Base-by-base conservation (phyloP, 192 early-diverging fungal species). In the Coemansia sp. region DNA sequence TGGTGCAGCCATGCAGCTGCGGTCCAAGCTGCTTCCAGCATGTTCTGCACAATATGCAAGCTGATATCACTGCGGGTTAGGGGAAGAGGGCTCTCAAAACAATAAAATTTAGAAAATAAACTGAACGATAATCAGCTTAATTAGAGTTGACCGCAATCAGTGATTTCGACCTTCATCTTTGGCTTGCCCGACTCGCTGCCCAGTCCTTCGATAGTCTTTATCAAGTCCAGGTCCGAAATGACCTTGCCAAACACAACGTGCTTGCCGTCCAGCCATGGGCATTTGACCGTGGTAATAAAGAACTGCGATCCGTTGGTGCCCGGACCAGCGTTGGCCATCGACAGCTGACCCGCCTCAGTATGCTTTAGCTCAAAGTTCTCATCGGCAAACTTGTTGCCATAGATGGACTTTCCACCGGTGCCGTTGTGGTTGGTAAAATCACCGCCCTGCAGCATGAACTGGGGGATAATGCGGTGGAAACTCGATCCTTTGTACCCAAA, bases 371-470 rank as follows among this genome's bases (percentile, higher is more conserved):
- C 51, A 70, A 93, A 93, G 76, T 88, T 87, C 66, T 93, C 91
- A 67, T 93, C 91, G 41, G 83, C 84, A 59, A 92, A 92, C 77
- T 88, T 90, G 62, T 82, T 79, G 39, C 90, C 90, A 62, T 91
- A 93, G 55, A 93, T 93, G 27, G 88, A 89, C 72, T 87, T 89
- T 70, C 92, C 92, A 60, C 92, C 92, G 6, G 89, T 91, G 74
- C 92, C 92, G 69, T 93, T 85, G 62, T 78, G 72, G 49, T 82
- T 85, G 48, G 89, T 91, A 57, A 93, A 90, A 72, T 93, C 92
- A 52, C 91, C 91, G 67, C 94, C 94, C 84, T 97, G 95, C 66
- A 90, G 81, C 92, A 96, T 96, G 61, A 96, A 95, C 39, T 82
- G 62, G 72, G 91, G 87, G 70, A 94, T 94, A 11, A 94, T 82